Percentiles rank a stretch among this genome's conserved stretches.
Conservation (phyloP, 306 rosid genomes). For the Dicorynia guianensis region DNA sequence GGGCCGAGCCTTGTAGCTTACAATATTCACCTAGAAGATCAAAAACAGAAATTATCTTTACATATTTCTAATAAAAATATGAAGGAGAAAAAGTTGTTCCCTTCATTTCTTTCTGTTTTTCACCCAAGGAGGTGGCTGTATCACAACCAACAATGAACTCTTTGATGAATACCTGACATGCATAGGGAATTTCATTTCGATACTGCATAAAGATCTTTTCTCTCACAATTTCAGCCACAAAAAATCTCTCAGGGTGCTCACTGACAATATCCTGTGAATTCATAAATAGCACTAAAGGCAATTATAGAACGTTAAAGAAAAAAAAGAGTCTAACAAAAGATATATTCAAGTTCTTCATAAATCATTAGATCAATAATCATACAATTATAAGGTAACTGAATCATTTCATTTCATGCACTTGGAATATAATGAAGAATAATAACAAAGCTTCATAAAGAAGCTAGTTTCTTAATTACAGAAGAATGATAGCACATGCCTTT, state of each 20-base stretch:
- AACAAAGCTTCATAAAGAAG: too few species aligned
- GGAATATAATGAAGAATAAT: too few species aligned
- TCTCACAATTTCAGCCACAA: constrained; percentile 87
- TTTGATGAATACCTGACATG: constrained; percentile 76
- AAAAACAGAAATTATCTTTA: constrained; percentile 17
- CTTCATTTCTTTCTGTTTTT: too few species aligned
- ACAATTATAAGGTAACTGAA: not conserved
- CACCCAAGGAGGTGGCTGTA: not conserved
- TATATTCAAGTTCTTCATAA: constrained; percentile 19
- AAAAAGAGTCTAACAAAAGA: constrained; percentile 2
- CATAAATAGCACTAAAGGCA: constrained; percentile 38
- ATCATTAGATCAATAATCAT: constrained; percentile 9
- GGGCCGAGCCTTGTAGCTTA: constrained; percentile 91
- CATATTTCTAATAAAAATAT: not conserved
- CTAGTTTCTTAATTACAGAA: too few species aligned
- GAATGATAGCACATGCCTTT: constrained; percentile 58
- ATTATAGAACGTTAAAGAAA: constrained; percentile 31
- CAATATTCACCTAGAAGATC: constrained; percentile 75
- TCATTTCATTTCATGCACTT: not conserved
- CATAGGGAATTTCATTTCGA: constrained; percentile 91
- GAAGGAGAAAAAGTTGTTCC: too few species aligned
- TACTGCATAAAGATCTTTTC: constrained; percentile 97
- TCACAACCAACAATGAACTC: constrained; percentile 18
- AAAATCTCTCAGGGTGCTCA: constrained; percentile 97
- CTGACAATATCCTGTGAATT: constrained; percentile 86